Evolutionary conservation across 306 rosid genomes (phyloP).

Genomic region (Hippophae rhamnoides): DNA sequence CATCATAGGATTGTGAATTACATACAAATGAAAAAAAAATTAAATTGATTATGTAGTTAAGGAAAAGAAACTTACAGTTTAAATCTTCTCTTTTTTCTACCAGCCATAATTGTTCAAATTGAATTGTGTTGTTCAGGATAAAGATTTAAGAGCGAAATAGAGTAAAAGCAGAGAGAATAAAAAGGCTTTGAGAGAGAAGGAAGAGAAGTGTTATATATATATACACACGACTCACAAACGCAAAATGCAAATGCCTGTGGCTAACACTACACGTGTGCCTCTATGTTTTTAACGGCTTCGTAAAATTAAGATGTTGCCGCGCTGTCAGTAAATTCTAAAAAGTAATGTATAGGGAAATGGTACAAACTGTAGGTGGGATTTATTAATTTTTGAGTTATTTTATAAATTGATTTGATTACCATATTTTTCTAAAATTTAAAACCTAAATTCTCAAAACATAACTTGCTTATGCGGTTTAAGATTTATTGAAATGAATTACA

Average conservation of each 20-base stretch:
- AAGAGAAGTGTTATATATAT: background rate
- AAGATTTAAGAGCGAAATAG: constrained; percentile 10
- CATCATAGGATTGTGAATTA: background rate
- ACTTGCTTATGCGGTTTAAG: too few relatives aligned
- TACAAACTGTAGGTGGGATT: too few relatives aligned
- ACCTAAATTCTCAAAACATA: too few relatives aligned
- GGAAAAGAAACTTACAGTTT: constrained; percentile 45
- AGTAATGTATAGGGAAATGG: too few relatives aligned
- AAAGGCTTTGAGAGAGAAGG: background rate
- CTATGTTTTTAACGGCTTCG: constrained; percentile 11
- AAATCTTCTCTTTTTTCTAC: constrained; percentile 52
- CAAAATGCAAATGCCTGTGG: constrained; percentile 6
- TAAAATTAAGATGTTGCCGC: too few relatives aligned
- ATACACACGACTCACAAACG: background rate
- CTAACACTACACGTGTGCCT: constrained; percentile 18
- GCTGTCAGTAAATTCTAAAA: too few relatives aligned
- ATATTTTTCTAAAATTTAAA: too few relatives aligned
- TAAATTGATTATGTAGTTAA: constrained; percentile 1
- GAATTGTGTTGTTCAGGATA: constrained; percentile 4
- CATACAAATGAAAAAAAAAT: background rate
- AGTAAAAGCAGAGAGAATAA: background rate
- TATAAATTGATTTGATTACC: too few relatives aligned
- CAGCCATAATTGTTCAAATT: constrained; percentile 32
- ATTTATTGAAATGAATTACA: too few relatives aligned
- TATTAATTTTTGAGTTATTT: too few relatives aligned